Conservation (phyloP, 306 rosid species). For the Glycine soja region DNA sequence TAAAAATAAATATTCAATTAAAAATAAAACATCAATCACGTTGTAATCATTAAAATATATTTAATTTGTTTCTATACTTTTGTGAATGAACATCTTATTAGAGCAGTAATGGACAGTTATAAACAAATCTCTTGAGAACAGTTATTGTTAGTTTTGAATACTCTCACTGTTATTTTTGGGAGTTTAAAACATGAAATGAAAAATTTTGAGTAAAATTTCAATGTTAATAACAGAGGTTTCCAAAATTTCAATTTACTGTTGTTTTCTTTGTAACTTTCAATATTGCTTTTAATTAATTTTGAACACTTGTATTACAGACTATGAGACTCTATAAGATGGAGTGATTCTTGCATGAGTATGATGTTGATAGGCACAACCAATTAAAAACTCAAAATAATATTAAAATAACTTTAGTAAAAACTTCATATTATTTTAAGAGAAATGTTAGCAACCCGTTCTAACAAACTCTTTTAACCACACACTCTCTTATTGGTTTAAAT, state of each 20-base stretch:
- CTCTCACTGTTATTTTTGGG: background rate
- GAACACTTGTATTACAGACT: background rate
- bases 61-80: background rate
- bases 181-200: background rate
- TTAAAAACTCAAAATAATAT: no score
- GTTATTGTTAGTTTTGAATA: background rate
- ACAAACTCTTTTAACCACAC: no score
- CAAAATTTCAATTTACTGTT: background rate
- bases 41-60: background rate
- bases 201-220: background rate
- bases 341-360: background rate
- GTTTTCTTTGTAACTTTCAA: background rate
- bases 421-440: background rate
- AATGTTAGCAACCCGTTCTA: no score
- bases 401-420: background rate
- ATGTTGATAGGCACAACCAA: background rate
- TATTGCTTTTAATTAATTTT: background rate
- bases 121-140: background rate
- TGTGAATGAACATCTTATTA: background rate
- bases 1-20: background rate
- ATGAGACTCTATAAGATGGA: background rate
- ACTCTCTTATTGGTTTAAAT: no score
- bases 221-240: background rate
- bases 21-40: background rate
- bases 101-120: background rate